phyloP scores from a whole-genome alignment of 176 grass and related monocot species.

The Olyra latifolia region DNA sequence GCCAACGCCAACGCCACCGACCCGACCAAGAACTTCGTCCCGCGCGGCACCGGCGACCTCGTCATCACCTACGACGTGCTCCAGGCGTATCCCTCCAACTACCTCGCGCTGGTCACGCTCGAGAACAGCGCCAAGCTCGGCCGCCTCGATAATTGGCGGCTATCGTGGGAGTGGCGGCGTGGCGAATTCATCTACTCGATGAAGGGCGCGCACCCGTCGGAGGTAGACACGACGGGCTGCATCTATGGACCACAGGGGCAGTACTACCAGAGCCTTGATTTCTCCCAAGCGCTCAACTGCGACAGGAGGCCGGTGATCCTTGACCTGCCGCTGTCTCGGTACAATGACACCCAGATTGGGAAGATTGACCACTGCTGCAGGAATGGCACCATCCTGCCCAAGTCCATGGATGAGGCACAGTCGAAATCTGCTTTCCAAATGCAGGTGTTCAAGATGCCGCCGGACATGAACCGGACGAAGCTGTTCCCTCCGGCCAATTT shows the following conservation, averaged over 20 bases:
- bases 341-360: slow-evolving; percentile 76
- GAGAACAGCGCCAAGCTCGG: slow-evolving; percentile 83
- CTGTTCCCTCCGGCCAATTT: slow-evolving; percentile 69
- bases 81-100: slow-evolving; percentile 64
- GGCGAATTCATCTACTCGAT: slow-evolving; percentile 82
- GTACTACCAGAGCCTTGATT: slow-evolving; percentile 70
- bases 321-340: slow-evolving; percentile 65
- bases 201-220: slow-evolving; percentile 62
- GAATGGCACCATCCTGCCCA: slow-evolving; percentile 89
- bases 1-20: slow-evolving; percentile 56
- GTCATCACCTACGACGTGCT: slow-evolving; percentile 80
- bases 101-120: slow-evolving; percentile 83
- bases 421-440: slow-evolving; percentile 89
- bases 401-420: slow-evolving; percentile 79
- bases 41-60: slow-evolving; percentile 67
- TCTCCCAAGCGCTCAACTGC: slow-evolving; percentile 90
- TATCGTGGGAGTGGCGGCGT: slow-evolving; percentile 77
- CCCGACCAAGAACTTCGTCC: slow-evolving; percentile 54
- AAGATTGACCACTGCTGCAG: slow-evolving; percentile 74
- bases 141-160: slow-evolving; percentile 84
- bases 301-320: slow-evolving; percentile 58
- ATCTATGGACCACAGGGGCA: slow-evolving; percentile 54
- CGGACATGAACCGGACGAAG: slow-evolving; percentile 71
- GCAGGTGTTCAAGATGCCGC: slow-evolving; percentile 96
- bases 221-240: slow-evolving; percentile 62